phyloP scores from a whole-genome alignment of 306 rosid genomes.

The Argentina anserina region DNA sequence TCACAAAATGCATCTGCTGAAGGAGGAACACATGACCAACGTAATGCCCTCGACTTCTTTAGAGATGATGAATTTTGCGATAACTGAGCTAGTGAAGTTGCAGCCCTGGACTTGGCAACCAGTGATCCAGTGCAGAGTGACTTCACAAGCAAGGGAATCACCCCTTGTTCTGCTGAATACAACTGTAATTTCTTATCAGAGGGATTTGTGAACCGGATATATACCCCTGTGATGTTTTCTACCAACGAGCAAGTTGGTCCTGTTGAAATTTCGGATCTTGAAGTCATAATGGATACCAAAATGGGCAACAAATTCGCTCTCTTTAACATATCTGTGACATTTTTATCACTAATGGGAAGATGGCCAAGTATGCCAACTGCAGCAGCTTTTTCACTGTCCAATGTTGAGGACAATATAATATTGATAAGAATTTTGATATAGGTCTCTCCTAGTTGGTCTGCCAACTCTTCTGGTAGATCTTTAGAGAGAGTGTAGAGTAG shows the following conservation, averaged over 20 bases:
- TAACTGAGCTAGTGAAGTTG: conserved; percentile 68
- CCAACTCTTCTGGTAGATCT: conserved; percentile 60
- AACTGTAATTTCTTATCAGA: conserved; percentile 72
- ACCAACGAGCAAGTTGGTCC: conserved; percentile 27
- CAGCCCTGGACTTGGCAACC: conserved; percentile 62
- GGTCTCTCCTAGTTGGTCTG: conserved; percentile 63
- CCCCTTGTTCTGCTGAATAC: conserved; percentile 67
- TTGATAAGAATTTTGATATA: conserved; percentile 40
- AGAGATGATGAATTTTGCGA: conserved; percentile 70
- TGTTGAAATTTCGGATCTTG: conserved; percentile 38
- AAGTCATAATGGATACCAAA: conserved; percentile 45
- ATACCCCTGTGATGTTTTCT: conserved; percentile 48
- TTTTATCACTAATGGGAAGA: conserved; percentile 61
- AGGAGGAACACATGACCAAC: conserved; percentile 69
- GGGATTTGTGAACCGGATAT: conserved; percentile 67
- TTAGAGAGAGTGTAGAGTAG: conserved; percentile 65
- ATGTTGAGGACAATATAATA: conserved; percentile 50
- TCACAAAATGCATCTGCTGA: conserved; percentile 53
- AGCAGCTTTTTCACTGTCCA: conserved; percentile 50
- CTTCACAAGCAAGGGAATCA: conserved; percentile 70
- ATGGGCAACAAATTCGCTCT: conserved; percentile 52
- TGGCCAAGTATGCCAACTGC: conserved; percentile 71
- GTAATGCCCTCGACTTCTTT: conserved; percentile 41
- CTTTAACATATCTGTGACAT: conserved; percentile 55
- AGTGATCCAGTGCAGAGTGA: conserved; percentile 56